Evolutionary conservation across 2,329 filamentous ascomycete genomes (phyloP), one percentile per base, ranked within the genome.

Genomic region (Elsinoe batatas): DNA sequence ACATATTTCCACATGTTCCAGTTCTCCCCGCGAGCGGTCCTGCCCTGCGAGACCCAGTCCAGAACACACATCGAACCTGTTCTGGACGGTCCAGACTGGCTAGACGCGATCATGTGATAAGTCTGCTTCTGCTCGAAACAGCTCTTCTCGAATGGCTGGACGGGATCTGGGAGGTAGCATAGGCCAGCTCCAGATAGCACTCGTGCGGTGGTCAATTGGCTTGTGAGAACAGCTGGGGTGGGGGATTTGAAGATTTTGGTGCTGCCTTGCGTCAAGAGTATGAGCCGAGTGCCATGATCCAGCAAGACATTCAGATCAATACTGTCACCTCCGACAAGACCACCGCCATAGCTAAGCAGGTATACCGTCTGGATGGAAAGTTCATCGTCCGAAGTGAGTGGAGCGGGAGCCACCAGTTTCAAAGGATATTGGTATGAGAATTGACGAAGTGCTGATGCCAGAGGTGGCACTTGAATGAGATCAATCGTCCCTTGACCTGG

Each of bases 161-260:
- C 87, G 0, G 93, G 93, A 67, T 98, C 93, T 0, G 93, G 93
- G 10, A 97, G 79, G 58, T 83, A 83, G 62, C 78, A 77, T 43
- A 84, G 67, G 20, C 77, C 79, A 17, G 79, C 72, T 57, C 72
- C 71, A 13, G 71, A 63, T 36, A 69, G 71, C 13, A 83, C 65
- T 43, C 67, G 65, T 6, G 80, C 76, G 35, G 72, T 71, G 64
- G 79, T 72, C 26, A 56, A 56, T 56, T 69, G 68, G 38, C 59
- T 64, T 50, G 66, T 69, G 18, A 66, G 30, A 5, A 72, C 56
- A 49, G 65, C 68, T 50, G 72, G 71, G 55, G 75, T 73, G 47
- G 80, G 69, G 0, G 89, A 87, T 67, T 93, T 95, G 79, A 95
- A 97, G 63, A 98, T 83, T 73, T 97, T 98, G 58, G 93, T 97